These are phyloP conservation scores for Vitis hybrid DNA, from an alignment of 177 flowering plant genomes.

Conservation along the genomic window DNA sequence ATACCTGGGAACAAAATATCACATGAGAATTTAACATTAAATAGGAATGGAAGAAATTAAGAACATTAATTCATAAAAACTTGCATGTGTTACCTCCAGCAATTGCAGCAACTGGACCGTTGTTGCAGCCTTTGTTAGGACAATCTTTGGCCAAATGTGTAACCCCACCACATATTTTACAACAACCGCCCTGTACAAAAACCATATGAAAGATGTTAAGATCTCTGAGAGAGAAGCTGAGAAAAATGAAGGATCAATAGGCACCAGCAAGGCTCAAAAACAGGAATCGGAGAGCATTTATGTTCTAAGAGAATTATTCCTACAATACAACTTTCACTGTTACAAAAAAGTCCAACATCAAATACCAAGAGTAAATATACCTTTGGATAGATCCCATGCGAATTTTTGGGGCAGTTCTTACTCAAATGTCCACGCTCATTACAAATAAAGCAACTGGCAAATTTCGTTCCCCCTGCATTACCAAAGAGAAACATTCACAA, in stretches of 20 bases:
- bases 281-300: not conserved
- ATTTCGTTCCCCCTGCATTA: slow-evolving; percentile 85
- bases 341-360: not conserved
- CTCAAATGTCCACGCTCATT: slow-evolving; percentile 85
- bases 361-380: slow-evolving; percentile 27
- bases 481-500: slow-evolving; percentile 7
- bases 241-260: not conserved
- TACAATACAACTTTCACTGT: not conserved
- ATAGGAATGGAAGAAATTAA: not conserved
- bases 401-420: slow-evolving; percentile 79
- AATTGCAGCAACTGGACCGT: slow-evolving; percentile 14
- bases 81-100: slow-evolving; percentile 27
- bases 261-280: not conserved
- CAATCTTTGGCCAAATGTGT: slow-evolving; percentile 93
- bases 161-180: slow-evolving; percentile 82
- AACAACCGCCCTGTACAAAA: slow-evolving; percentile 75
- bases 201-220: not conserved
- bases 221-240: not conserved
- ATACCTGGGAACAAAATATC: slow-evolving; percentile 25
- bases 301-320: not conserved
- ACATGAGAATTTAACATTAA: too few relatives aligned
- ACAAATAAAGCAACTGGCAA: slow-evolving; percentile 91
- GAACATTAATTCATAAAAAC: not conserved
- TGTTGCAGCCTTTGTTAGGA: slow-evolving; percentile 54
- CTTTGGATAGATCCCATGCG: slow-evolving; percentile 93